phyloP scores from a whole-genome alignment of 495 filamentous ascomycete genomes.

The Massariosphaeria phaeospora region DNA sequence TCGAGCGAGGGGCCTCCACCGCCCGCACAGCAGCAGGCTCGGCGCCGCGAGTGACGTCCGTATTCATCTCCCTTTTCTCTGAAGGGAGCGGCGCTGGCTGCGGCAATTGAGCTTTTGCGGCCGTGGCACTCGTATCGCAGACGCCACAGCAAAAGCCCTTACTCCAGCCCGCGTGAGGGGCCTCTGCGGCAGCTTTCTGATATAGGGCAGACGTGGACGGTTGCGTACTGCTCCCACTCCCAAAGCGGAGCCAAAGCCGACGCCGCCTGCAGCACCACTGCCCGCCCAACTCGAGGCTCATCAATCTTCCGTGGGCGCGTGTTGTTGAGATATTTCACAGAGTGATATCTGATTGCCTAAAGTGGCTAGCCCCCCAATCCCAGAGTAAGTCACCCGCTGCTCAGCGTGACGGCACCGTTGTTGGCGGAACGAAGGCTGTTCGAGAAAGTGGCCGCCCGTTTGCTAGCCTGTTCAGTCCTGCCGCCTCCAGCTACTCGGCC shows the following conservation, averaged over 20 bases:
- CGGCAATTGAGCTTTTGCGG: slow-evolving; percentile 10
- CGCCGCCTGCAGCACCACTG: not conserved
- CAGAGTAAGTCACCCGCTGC: slow-evolving; percentile 2
- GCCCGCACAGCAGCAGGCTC: not conserved
- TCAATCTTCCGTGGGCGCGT: slow-evolving; percentile 4
- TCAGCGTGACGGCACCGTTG: slow-evolving; percentile 24
- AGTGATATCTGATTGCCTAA: slow-evolving; percentile 13
- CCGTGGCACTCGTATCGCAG: not conserved
- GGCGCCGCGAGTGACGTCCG: slow-evolving; percentile 2
- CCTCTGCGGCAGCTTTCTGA: slow-evolving; percentile 19
- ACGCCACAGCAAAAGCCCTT: slow-evolving; percentile 23
- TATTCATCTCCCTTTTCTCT: too few species aligned
- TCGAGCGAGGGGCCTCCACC: not conserved
- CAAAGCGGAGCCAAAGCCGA: slow-evolving; percentile 18
- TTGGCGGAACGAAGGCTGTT: slow-evolving; percentile 5
- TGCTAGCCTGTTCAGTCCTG: slow-evolving; percentile 6
- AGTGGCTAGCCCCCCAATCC: slow-evolving; percentile 9
- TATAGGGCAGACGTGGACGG: slow-evolving; percentile 10
- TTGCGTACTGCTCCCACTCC: slow-evolving; percentile 5
- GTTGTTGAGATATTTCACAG: not conserved
- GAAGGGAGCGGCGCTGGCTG: not conserved
- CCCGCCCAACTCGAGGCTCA: slow-evolving; percentile 13
- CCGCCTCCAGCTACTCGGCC: slow-evolving; percentile 2
- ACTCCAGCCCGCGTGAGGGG: slow-evolving; percentile 19
- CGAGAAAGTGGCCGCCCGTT: slow-evolving; percentile 9